Conservation (phyloP, 2,329 filamentous ascomycete genomes). For the Balansia obtecta region DNA sequence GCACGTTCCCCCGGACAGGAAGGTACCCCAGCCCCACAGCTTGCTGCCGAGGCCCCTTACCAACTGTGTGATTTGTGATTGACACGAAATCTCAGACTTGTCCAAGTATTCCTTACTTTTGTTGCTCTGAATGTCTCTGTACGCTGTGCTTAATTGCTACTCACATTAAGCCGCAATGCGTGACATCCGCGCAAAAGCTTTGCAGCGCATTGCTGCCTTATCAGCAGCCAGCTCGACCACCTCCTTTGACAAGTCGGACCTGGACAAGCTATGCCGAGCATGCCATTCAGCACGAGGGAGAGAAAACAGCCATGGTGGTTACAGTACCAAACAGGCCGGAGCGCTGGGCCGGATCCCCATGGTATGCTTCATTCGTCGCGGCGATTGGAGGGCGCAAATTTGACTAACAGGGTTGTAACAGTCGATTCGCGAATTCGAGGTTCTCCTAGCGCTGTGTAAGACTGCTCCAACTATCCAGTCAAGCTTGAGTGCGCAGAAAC, state of each 20-base stretch:
- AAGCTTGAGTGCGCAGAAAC: constrained; percentile 59
- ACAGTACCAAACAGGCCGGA: constrained; percentile 21
- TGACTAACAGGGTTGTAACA: constrained; percentile 23
- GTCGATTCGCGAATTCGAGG: constrained; percentile 84
- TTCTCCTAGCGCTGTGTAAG: constrained; percentile 82
- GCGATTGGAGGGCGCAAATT: neutral
- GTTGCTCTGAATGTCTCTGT: neutral
- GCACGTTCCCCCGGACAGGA: neutral
- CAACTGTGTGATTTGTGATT: neutral
- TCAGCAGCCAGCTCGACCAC: constrained; percentile 42
- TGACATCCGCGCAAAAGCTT: constrained; percentile 47
- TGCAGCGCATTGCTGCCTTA: constrained; percentile 53
- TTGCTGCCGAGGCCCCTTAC: constrained; percentile 1
- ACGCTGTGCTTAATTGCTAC: neutral
- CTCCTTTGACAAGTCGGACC: constrained; percentile 48
- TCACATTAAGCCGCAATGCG: constrained; percentile 29
- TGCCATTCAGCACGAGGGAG: constrained; percentile 34
- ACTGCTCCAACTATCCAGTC: constrained; percentile 66
- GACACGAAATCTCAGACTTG: neutral
- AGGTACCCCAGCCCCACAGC: neutral
- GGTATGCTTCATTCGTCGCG: constrained; percentile 27
- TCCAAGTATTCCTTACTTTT: neutral
- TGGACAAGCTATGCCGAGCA: constrained; percentile 48
- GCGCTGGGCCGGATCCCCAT: constrained; percentile 45
- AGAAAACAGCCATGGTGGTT: constrained; percentile 36